phyloP scores from a whole-genome alignment of 495 filamentous ascomycete genomes.

The Ramalina peruviana region DNA sequence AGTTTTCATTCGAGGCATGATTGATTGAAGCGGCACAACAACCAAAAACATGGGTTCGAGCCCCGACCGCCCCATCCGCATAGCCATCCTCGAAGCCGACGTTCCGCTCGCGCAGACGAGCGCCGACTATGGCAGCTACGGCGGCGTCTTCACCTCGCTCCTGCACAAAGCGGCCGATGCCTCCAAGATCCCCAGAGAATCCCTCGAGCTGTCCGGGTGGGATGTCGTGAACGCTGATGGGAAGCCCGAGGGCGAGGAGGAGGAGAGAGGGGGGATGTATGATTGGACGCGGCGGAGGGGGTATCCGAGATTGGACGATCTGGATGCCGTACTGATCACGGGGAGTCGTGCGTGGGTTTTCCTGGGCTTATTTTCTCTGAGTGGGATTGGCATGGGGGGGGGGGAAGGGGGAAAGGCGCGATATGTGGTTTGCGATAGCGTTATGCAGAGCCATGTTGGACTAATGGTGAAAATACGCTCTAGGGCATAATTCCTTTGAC shows the following conservation, averaged over 20 bases:
- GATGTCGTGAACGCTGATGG: slow-evolving; percentile 46
- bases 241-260: slow-evolving; percentile 1
- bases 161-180: slow-evolving; percentile 38
- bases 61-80: slow-evolving; percentile 43
- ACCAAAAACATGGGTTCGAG: not conserved
- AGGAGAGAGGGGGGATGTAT: slow-evolving; percentile 3
- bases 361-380: not conserved
- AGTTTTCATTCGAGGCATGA: too few relatives aligned
- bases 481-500: slow-evolving; percentile 49
- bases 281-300: slow-evolving; percentile 6
- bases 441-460: not conserved
- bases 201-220: slow-evolving; percentile 47
- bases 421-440: not conserved
- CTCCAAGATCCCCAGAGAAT: slow-evolving; percentile 26
- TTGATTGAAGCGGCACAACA: too few relatives aligned
- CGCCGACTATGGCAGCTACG: slow-evolving; percentile 56
- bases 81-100: slow-evolving; percentile 77
- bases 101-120: slow-evolving; percentile 42
- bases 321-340: slow-evolving; percentile 74
- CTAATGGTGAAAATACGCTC: not conserved
- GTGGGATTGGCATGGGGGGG: not conserved
- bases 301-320: slow-evolving; percentile 55
- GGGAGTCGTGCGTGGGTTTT: slow-evolving; percentile 43
- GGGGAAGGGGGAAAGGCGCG: not conserved
- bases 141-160: slow-evolving; percentile 54